Percentiles rank a stretch among this genome's conserved stretches.
phyloP scores from a whole-genome alignment of 306 rosid genomes.

The Inga leiocalycina region DNA sequence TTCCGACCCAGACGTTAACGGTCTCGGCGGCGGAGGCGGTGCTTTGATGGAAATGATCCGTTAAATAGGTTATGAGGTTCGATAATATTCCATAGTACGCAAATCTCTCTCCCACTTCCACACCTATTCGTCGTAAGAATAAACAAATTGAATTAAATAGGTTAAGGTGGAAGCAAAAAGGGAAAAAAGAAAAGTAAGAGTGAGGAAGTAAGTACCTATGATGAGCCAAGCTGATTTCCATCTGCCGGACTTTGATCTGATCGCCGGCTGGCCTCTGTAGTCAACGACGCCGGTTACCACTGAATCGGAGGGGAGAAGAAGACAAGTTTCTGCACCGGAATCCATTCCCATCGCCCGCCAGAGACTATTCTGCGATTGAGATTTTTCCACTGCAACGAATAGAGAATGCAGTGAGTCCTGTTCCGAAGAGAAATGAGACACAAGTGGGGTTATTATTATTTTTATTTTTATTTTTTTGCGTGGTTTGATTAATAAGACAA shows the following conservation, averaged over 20 bases:
- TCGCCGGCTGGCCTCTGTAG: neutral
- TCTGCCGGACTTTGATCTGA: neutral
- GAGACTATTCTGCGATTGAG: neutral
- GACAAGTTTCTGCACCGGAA: neutral
- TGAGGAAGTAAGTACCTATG: slow-evolving; percentile 28
- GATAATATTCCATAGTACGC: neutral
- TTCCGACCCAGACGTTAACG: neutral
- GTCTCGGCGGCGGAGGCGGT: neutral
- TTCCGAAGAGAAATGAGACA: too few species aligned
- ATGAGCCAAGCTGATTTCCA: slow-evolving; percentile 37
- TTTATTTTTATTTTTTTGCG: fast-evolving
- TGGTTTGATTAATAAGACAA: too few species aligned
- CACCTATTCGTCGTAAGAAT: neutral
- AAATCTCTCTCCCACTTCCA: neutral
- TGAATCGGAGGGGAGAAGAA: neutral
- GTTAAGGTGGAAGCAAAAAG: neutral
- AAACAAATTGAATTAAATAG: neutral
- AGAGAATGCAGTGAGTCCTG: neutral
- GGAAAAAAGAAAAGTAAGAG: too few species aligned
- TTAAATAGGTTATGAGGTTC: neutral
- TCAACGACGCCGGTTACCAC: neutral
- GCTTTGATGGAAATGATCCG: neutral
- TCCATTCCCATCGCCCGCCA: neutral
- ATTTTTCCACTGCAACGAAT: neutral
- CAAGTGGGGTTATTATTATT: too few species aligned